Percentiles rank a stretch among this genome's conserved stretches.
phyloP scores from a whole-genome alignment of 228 moss, liverwort and hornwort species.

The Sphagnum magellanicum region DNA sequence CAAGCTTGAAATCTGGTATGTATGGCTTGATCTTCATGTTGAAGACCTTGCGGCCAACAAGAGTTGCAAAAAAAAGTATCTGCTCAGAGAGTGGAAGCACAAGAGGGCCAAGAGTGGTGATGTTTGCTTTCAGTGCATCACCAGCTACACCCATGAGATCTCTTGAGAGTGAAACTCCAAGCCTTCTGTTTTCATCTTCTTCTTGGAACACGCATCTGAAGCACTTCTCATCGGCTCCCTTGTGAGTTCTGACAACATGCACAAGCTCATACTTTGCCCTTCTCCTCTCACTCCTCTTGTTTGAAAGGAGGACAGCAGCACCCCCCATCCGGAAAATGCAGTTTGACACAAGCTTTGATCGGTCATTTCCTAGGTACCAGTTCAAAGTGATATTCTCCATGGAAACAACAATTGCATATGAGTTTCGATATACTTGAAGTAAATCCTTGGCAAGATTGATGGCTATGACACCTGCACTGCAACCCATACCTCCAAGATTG shows the following conservation, averaged over 20 bases:
- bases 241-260: constrained; percentile 45
- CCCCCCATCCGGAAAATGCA: constrained; percentile 52
- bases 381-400: constrained; percentile 54
- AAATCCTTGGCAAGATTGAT: constrained; percentile 43
- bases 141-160: constrained; percentile 51
- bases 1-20: constrained; percentile 54
- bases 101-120: constrained; percentile 39
- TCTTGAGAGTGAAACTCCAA: constrained; percentile 40
- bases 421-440: constrained; percentile 35
- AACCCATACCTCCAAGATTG: constrained; percentile 50
- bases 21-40: constrained; percentile 47
- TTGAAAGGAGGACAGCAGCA: constrained; percentile 36
- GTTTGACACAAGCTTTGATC: constrained; percentile 50
- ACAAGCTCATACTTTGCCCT: constrained; percentile 51
- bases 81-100: constrained; percentile 44
- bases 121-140: constrained; percentile 44
- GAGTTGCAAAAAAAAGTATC: constrained; percentile 39
- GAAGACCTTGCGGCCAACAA: constrained; percentile 34
- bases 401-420: constrained; percentile 42
- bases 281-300: constrained; percentile 21
- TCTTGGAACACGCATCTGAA: constrained; percentile 46
- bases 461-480: constrained; percentile 44
- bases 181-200: constrained; percentile 26
- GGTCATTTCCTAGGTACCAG: constrained; percentile 49
- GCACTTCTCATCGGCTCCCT: constrained; percentile 51